Percentiles rank a stretch among this genome's conserved stretches.
phyloP scores from a whole-genome alignment of 2,329 filamentous ascomycete species.

The Coniochaeta ligniaria region DNA sequence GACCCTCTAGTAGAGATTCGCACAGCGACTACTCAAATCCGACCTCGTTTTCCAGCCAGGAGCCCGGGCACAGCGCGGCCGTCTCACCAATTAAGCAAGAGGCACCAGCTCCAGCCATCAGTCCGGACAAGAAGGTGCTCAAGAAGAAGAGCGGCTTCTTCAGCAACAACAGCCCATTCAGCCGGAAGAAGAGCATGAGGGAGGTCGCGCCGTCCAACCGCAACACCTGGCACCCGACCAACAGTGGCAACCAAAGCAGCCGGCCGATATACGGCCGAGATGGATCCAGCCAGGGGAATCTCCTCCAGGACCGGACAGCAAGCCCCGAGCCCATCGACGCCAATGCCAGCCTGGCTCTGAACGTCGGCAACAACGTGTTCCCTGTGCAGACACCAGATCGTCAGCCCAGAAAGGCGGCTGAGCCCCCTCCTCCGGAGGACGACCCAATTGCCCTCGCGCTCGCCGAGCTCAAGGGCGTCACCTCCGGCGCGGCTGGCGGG shows the following conservation, averaged over 20 bases:
- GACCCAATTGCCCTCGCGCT: conserved; percentile 91
- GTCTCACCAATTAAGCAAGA: conserved; percentile 66
- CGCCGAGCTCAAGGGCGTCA: conserved; percentile 82
- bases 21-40: conserved; percentile 87
- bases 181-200: conserved; percentile 88
- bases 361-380: conserved; percentile 94
- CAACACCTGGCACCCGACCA: conserved; percentile 51
- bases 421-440: conserved; percentile 47
- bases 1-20: conserved; percentile 79
- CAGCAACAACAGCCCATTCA: conserved; percentile 86
- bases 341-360: conserved; percentile 84
- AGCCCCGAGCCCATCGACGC: conserved; percentile 88
- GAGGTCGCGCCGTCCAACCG: conserved; percentile 44
- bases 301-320: conserved; percentile 30
- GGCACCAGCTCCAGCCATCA: conserved; percentile 30
- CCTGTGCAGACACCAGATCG: conserved; percentile 76
- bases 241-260: conserved; percentile 13
- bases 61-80: conserved; percentile 62
- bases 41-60: conserved; percentile 81
- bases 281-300: neutral
- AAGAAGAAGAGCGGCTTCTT: conserved; percentile 82
- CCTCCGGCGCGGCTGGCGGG: conserved; percentile 31
- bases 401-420: conserved; percentile 38
- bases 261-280: conserved; percentile 20
- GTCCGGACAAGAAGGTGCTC: conserved; percentile 58